Conservation (phyloP, 108 stramenopile genomes). For the Nannochloropsis gaditana region DNA sequence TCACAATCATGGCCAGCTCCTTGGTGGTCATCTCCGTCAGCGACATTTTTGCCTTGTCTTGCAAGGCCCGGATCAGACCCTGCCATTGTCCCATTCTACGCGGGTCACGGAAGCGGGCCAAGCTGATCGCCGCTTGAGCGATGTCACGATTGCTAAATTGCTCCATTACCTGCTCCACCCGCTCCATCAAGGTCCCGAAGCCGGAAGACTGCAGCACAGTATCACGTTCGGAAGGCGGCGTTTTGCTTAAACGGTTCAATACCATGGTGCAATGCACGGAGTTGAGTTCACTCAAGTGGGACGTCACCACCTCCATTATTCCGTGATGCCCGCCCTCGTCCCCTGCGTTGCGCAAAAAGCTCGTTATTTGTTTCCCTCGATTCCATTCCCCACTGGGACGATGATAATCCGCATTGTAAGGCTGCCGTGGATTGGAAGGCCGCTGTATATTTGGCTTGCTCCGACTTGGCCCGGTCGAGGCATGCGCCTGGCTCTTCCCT, state of each 20-base stretch:
- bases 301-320: not conserved
- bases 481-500: not conserved
- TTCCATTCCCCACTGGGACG: not conserved
- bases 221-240: not conserved
- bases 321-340: not conserved
- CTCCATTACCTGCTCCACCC: not conserved
- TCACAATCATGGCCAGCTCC: slow-evolving; percentile 2
- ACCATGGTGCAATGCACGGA: not conserved
- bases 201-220: not conserved
- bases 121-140: not conserved
- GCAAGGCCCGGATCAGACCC: not conserved
- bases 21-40: not conserved
- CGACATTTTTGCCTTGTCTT: not conserved
- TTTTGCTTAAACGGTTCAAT: not conserved
- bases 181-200: not conserved
- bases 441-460: not conserved
- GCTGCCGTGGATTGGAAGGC: not conserved
- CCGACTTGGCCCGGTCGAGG: not conserved
- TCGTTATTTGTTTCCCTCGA: not conserved
- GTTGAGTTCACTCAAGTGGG: not conserved
- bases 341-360: not conserved
- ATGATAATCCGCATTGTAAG: not conserved
- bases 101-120: not conserved
- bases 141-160: slow-evolving; percentile 9
- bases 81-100: not conserved